phyloP scores from a whole-genome alignment of 1,284 basidiomycete genomes.

The Pyrrhoderma lamaoense region DNA sequence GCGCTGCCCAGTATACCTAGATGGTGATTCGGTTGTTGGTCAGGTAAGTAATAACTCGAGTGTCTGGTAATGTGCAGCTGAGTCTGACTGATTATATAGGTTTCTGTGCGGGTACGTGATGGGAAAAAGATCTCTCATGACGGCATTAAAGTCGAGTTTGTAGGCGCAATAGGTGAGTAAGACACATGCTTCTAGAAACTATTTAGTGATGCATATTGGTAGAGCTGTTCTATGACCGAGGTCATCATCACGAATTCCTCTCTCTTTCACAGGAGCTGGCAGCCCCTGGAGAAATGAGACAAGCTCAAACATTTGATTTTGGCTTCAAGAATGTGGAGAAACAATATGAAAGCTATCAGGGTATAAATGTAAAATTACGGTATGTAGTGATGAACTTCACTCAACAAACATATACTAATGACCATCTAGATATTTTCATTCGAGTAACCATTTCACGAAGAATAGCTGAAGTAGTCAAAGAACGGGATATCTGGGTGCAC shows the following conservation, averaged over 20 bases:
- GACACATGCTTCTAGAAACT: conserved; percentile 1
- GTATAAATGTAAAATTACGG: conserved; percentile 97
- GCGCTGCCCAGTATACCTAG: conserved; percentile 90
- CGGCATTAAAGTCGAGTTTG: conserved; percentile 96
- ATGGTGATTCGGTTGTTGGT: conserved; percentile 86
- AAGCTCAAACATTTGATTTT: conserved; percentile 93
- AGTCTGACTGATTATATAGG: conserved; percentile 37
- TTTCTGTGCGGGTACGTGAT: conserved; percentile 83
- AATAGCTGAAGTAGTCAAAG: conserved; percentile 89
- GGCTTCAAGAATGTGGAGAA: conserved; percentile 99
- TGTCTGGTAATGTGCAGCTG: conserved; percentile 6
- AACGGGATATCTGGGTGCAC: conserved; percentile 96
- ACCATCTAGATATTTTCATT: conserved; percentile 75
- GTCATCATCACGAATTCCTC: conserved; percentile 97
- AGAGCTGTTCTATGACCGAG: conserved; percentile 96
- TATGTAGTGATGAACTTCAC: conserved; percentile 30
- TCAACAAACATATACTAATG: conserved; percentile 5
- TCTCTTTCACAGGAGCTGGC: conserved; percentile 94
- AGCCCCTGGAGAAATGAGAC: conserved; percentile 89
- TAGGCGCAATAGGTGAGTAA: conserved; percentile 85
- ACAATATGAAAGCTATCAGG: conserved; percentile 96
- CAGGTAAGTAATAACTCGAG: conserved; percentile 37
- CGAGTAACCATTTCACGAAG: conserved; percentile 85
- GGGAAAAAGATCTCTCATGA: conserved; percentile 95
- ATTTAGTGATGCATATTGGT: conserved; percentile 7